phyloP scores from a whole-genome alignment of 2,329 filamentous ascomycete genomes.

The Gliomastix tumulicola region DNA sequence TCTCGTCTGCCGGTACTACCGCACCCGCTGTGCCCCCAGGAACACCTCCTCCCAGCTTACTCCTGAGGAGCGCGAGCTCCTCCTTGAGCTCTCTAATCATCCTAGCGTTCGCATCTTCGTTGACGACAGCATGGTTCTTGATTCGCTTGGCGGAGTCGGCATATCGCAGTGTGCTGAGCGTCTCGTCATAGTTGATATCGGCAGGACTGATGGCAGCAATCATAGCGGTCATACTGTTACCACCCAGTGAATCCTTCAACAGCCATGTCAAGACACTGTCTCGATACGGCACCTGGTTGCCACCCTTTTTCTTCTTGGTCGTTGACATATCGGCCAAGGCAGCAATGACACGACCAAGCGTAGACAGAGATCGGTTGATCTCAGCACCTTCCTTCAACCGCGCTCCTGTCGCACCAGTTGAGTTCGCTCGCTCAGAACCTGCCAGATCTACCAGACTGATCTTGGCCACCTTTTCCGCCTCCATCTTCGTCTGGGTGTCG shows the following conservation, averaged over 20 bases:
- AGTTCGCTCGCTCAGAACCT: constrained; percentile 94
- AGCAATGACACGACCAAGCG: constrained; percentile 93
- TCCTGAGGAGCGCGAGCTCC: constrained; percentile 76
- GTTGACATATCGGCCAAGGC: constrained; percentile 86
- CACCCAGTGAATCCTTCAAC: constrained; percentile 91
- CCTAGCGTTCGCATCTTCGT: constrained; percentile 96
- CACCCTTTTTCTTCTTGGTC: constrained; percentile 71
- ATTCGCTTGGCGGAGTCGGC: constrained; percentile 97
- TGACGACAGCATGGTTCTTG: constrained; percentile 99
- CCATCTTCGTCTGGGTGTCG: constrained; percentile 91
- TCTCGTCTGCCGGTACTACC: constrained; percentile 59
- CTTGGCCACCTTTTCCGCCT: constrained; percentile 94
- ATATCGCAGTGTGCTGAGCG: constrained; percentile 88
- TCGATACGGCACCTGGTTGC: constrained; percentile 82
- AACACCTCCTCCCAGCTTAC: constrained; percentile 66
- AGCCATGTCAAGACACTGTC: constrained; percentile 96
- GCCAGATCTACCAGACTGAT: constrained; percentile 97
- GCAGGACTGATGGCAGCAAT: constrained; percentile 97
- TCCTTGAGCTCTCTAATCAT: constrained; percentile 99
- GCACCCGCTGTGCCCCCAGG: constrained; percentile 37
- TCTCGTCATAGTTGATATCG: constrained; percentile 99
- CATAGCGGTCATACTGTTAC: constrained; percentile 99
- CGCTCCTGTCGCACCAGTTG: constrained; percentile 91
- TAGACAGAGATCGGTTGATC: constrained; percentile 95
- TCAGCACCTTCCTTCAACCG: constrained; percentile 95